phyloP scores from a whole-genome alignment of 305 asterid species.

The Galium porrigens region DNA sequence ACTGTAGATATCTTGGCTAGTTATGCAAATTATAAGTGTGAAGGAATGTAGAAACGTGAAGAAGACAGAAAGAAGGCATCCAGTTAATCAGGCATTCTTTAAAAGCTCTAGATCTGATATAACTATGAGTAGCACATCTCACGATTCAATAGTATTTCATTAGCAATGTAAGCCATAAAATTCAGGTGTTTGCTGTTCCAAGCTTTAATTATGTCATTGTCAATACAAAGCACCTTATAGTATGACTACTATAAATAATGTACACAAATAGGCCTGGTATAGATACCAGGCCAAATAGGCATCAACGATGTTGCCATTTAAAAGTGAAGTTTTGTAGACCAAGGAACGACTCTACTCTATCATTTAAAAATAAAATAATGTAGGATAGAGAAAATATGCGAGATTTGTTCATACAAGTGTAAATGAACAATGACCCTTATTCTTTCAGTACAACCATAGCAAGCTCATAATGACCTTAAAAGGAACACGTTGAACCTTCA shows the following conservation, averaged over 20 bases:
- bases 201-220: background rate
- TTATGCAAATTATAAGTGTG: background rate
- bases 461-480: conserved; percentile 42
- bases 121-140: background rate
- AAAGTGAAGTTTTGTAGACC: background rate
- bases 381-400: background rate
- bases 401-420: conserved; percentile 2
- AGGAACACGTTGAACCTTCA: conserved; percentile 79
- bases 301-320: background rate
- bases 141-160: background rate
- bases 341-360: background rate
- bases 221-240: conserved; percentile 5
- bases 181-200: background rate
- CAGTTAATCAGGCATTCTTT: background rate
- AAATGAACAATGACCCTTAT: conserved; percentile 11
- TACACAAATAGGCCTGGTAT: background rate
- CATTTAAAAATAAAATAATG: background rate
- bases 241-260: background rate
- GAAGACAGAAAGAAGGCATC: background rate
- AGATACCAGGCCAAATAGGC: background rate
- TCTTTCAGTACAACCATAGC: conserved; percentile 24
- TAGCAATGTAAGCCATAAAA: background rate
- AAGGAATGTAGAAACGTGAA: background rate
- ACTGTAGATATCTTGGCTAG: background rate
- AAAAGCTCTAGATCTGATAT: background rate